phyloP scores from a whole-genome alignment of 1,139 yeast species.

The Pichia sp. region DNA sequence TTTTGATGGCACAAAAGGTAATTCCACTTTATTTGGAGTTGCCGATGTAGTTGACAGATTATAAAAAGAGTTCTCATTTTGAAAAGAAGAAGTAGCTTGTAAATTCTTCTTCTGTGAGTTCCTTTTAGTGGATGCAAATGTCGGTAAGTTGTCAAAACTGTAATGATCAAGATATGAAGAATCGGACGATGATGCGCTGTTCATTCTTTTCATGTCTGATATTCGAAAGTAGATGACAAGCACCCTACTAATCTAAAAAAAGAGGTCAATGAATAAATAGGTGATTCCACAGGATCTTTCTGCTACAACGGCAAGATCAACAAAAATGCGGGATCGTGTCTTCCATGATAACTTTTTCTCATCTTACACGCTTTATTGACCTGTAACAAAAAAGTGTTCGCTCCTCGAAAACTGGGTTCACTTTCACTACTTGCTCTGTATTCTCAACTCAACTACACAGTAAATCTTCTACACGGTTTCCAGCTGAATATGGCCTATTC shows the following conservation, averaged over 20 bases:
- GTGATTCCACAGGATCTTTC: not conserved
- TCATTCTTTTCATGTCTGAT: not conserved
- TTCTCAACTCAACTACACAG: too few relatives aligned
- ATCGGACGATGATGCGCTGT: constrained; percentile 8
- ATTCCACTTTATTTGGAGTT: constrained; percentile 8
- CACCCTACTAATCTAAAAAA: too few relatives aligned
- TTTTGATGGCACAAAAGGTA: constrained; percentile 16
- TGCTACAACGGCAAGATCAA: not conserved
- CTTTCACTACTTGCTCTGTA: too few relatives aligned
- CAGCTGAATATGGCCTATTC: too few relatives aligned
- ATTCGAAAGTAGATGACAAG: too few relatives aligned
- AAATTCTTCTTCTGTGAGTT: not conserved
- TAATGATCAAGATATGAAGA: constrained; percentile 9
- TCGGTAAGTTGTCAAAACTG: constrained; percentile 17
- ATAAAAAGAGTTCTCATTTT: constrained; percentile 5
- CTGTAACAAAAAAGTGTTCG: not conserved
- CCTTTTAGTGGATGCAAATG: constrained; percentile 11
- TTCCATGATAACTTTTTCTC: not conserved
- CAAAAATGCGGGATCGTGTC: not conserved
- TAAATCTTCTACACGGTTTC: too few relatives aligned
- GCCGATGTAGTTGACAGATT: not conserved
- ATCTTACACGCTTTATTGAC: constrained; percentile 1
- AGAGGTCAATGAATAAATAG: not conserved
- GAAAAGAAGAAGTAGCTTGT: not conserved
- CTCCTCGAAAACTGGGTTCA: not conserved